Conservation (phyloP, 2,329 filamentous ascomycete species). For the Hypoxylon sp. region DNA sequence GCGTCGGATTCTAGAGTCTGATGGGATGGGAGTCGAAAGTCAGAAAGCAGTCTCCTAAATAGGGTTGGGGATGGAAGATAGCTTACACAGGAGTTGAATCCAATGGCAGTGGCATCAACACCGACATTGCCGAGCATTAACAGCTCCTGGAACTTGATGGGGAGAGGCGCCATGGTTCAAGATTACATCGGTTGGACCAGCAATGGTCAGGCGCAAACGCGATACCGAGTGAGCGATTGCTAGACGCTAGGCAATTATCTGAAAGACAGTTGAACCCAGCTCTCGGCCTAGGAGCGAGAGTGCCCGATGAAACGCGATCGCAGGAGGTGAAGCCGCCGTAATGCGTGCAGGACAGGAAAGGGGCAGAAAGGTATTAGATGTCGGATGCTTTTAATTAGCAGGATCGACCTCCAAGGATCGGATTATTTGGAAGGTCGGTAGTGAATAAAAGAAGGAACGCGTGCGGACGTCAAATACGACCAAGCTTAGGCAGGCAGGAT, state of each 20-base stretch:
- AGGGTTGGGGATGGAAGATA: slow-evolving; percentile 30
- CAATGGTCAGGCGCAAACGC: slow-evolving; percentile 37
- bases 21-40: slow-evolving; percentile 7
- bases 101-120: slow-evolving; percentile 68
- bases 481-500: slow-evolving; percentile 14
- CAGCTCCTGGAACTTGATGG: slow-evolving; percentile 94
- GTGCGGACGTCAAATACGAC: slow-evolving; percentile 26
- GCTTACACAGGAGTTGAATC: slow-evolving; percentile 88
- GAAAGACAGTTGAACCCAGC: slow-evolving; percentile 19
- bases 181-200: slow-evolving; percentile 44
- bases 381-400: slow-evolving; percentile 30
- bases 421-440: slow-evolving; percentile 42
- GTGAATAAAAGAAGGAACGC: slow-evolving; percentile 43
- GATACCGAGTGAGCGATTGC: slow-evolving; percentile 27
- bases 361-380: slow-evolving; percentile 39
- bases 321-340: slow-evolving; percentile 17
- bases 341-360: slow-evolving; percentile 31
- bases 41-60: slow-evolving; percentile 39
- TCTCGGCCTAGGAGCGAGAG: slow-evolving; percentile 13
- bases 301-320: slow-evolving; percentile 25
- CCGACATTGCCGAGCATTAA: slow-evolving; percentile 71
- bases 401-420: slow-evolving; percentile 40
- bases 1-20: slow-evolving; percentile 98
- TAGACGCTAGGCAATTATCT: slow-evolving; percentile 19
- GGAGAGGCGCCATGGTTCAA: slow-evolving; percentile 73